phyloP scores from a whole-genome alignment of 164 flowering plant genomes.

The Sextonia rubra region DNA sequence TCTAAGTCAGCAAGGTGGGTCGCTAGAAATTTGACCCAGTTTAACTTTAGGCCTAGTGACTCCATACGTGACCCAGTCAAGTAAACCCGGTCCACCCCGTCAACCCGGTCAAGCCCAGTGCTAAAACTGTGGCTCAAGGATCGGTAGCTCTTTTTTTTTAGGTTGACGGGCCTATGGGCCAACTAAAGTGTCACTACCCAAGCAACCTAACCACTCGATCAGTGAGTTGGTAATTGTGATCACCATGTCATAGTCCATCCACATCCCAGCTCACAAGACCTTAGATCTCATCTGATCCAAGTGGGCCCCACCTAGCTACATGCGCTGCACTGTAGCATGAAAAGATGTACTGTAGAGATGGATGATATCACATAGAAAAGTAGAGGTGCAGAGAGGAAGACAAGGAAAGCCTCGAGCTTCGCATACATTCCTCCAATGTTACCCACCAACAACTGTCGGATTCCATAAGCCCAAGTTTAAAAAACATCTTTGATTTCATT shows the following conservation, averaged over 20 bases:
- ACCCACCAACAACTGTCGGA: conserved; percentile 41
- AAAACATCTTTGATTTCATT: not conserved
- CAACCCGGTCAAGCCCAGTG: too few species aligned
- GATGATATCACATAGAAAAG: not conserved
- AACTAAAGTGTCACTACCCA: too few species aligned
- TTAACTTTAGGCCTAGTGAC: too few species aligned
- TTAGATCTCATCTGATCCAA: too few species aligned
- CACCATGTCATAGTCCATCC: not conserved
- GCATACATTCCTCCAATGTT: conserved; percentile 21
- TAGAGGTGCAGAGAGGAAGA: conserved; percentile 7
- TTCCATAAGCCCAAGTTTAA: conserved; percentile 1
- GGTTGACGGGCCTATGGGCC: too few species aligned
- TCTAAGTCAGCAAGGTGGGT: too few species aligned
- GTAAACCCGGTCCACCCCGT: too few species aligned
- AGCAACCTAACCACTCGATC: not conserved
- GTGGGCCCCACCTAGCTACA: not conserved
- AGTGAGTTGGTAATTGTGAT: too few species aligned
- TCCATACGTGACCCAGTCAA: too few species aligned
- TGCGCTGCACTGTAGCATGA: not conserved
- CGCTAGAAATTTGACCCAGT: too few species aligned
- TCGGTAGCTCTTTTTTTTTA: too few species aligned
- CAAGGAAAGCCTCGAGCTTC: conserved; percentile 38
- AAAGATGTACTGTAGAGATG: not conserved
- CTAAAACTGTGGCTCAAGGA: not conserved
- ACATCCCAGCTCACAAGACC: not conserved